A percentile compares a stretch with the other conserved stretches of the same genome.
Conservation (phyloP, 2,329 filamentous ascomycete species). For the Didymella pinodella region DNA sequence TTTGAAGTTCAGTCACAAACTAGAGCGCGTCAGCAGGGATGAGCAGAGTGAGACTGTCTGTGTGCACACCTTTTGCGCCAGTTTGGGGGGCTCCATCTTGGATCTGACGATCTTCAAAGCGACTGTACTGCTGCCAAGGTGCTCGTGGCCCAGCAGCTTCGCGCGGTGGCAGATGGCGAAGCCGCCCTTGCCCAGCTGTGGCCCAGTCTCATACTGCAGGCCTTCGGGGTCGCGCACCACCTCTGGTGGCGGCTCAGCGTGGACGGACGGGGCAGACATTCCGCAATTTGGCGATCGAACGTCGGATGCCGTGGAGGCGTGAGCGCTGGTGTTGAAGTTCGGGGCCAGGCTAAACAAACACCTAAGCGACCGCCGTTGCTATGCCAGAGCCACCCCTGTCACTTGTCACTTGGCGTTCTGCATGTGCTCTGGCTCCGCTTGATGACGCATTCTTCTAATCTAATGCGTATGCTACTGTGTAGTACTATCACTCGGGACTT, state of each 20-base stretch:
- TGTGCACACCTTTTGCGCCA: conserved; percentile 78
- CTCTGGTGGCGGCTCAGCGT: conserved; percentile 60
- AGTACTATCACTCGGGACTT: background rate
- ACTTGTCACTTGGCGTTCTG: conserved; percentile 11
- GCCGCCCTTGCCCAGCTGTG: conserved; percentile 79
- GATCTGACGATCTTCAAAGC: conserved; percentile 86
- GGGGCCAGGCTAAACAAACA: conserved; percentile 27
- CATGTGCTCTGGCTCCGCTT: conserved; percentile 3
- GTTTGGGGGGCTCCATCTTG: conserved; percentile 78
- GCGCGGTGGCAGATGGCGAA: conserved; percentile 84
- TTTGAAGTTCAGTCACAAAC: conserved; percentile 87
- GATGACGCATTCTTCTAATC: background rate
- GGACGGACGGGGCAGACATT: conserved; percentile 56
- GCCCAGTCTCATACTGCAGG: conserved; percentile 76
- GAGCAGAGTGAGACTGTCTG: background rate
- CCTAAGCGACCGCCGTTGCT: conserved; percentile 7
- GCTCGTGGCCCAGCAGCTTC: conserved; percentile 64
- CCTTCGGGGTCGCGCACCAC: conserved; percentile 74
- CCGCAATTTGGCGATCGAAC: conserved; percentile 30
- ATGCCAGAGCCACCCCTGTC: conserved; percentile 18
- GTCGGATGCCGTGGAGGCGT: conserved; percentile 32
- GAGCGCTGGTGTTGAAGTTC: conserved; percentile 37
- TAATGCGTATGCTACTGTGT: background rate
- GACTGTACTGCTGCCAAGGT: conserved; percentile 69
- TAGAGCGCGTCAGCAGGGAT: conserved; percentile 47